Percentiles rank a stretch among this genome's conserved stretches.
Conservation (phyloP, 2,329 filamentous ascomycete species). For the Epicoccum sorghinum region DNA sequence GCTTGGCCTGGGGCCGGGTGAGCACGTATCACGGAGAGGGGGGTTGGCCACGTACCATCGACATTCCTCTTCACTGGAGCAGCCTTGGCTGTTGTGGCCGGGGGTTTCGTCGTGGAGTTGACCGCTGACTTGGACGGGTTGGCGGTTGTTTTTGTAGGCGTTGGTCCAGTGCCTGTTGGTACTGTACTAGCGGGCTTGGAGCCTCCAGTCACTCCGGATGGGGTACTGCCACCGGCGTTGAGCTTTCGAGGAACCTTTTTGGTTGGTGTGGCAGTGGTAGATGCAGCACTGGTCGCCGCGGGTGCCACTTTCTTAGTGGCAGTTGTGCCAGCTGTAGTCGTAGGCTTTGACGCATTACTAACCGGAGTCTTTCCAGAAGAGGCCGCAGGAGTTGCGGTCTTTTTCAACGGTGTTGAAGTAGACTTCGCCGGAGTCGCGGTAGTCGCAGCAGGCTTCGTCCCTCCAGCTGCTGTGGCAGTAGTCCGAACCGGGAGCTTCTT, state of each 20-base stretch:
- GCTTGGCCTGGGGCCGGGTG: constrained; percentile 34
- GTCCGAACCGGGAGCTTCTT: constrained; percentile 24
- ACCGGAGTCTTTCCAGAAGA: constrained; percentile 22
- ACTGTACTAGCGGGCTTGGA: constrained; percentile 20
- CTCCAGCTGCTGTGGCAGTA: constrained; percentile 7
- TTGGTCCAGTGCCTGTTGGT: constrained; percentile 12
- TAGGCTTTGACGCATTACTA: constrained; percentile 24
- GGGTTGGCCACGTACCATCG: constrained; percentile 40
- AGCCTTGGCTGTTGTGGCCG: constrained; percentile 21
- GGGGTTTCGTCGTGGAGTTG: constrained; percentile 6
- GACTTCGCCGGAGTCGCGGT: constrained; percentile 29
- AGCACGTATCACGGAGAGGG: constrained; percentile 31
- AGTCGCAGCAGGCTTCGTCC: constrained; percentile 15
- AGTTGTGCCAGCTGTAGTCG: constrained; percentile 6
- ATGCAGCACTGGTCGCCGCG: background rate
- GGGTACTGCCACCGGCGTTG: constrained; percentile 2
- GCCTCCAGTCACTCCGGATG: constrained; percentile 17
- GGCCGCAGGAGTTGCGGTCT: constrained; percentile 21
- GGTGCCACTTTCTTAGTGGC: constrained; percentile 5
- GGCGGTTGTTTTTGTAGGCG: constrained; percentile 18
- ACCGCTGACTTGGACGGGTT: constrained; percentile 7
- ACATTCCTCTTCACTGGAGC: constrained; percentile 27
- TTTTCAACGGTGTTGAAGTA: constrained; percentile 28
- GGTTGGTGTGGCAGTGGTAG: background rate
- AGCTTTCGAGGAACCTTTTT: constrained; percentile 10